Base-by-base conservation (phyloP, 441 rosid species). In the Aquilaria agallochum region DNA sequence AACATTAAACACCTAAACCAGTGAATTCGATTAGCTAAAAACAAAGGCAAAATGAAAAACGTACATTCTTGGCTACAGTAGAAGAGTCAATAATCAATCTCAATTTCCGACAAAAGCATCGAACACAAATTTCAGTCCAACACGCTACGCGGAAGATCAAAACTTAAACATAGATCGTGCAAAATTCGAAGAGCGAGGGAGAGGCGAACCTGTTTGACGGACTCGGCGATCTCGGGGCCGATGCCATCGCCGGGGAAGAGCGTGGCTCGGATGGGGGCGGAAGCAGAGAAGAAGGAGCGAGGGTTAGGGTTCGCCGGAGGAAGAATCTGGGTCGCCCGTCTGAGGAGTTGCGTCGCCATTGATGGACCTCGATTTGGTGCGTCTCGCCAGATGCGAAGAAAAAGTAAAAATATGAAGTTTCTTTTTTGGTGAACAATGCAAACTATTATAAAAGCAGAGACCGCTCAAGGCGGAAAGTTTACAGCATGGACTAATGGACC, bases 221-320 rank as follows among this genome's bases (percentile, higher is more conserved):
- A 83, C 55, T 83, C 85, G 31, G 96, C 95, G 78, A 92, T 92
- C 79, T 92, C 96, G 56, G 98, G 95, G 66, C 98, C 96, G 67
- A 54, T 54, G 57, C 57, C 57, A 30, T 54, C 57, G 11, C 57
- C 57, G n/a, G 57, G 57, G 57, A 54, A 54, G 57, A 54, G 57
- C 5, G 57, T 54, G 34, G 57, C 57, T 2, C 57, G 57, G 36
- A 54, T 54, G 11, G 57, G 57, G 11, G 57, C n/a, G 36, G 57
- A 9, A n/a, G 11, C 57, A 31, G 36, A 8, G 36, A n/a, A 54
- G 57, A 54, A 54, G 3, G 57, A 54, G 57, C 36, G 5, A 31
- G 57, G 36, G 5, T 54, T 54, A 30, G 40, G 57, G 36, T 54
- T 54, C 11, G 40, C n/a, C 36, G 42, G 12, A 36, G 57, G 33